These are phyloP conservation scores for Colletotrichum tamarilloi DNA, from an alignment of 2,329 filamentous ascomycete genomes.

Conservation along the genomic window DNA sequence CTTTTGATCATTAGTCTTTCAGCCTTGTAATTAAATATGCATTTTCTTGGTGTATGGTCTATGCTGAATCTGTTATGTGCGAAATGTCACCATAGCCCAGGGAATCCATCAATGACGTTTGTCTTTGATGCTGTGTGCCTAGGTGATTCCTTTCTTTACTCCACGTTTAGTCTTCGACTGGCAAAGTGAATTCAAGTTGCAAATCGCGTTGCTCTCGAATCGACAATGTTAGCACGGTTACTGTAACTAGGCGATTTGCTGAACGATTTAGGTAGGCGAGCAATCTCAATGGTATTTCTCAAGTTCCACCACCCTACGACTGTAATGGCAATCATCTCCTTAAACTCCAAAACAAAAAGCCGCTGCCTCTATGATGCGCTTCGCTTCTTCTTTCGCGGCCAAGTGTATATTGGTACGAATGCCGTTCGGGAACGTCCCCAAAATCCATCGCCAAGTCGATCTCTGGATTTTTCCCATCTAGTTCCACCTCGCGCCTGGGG, in stretches of 20 bases:
- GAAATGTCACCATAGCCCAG: neutral
- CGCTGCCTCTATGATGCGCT: slow-evolving; percentile 23
- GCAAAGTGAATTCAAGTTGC: neutral
- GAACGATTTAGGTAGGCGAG: neutral
- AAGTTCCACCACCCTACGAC: neutral
- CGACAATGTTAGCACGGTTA: neutral
- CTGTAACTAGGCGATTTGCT: neutral
- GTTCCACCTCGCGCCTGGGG: slow-evolving; percentile 11
- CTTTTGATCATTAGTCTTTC: too few relatives aligned
- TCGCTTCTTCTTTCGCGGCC: neutral
- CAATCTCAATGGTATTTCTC: neutral
- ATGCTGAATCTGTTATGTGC: neutral
- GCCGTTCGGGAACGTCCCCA: neutral
- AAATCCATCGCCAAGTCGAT: slow-evolving; percentile 9
- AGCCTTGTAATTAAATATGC: neutral
- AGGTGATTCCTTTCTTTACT: too few relatives aligned
- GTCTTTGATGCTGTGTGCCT: neutral
- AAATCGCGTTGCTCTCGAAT: neutral
- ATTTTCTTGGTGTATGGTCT: neutral
- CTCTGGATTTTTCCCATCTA: slow-evolving; percentile 7
- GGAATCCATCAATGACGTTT: neutral
- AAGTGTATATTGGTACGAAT: slow-evolving; percentile 12
- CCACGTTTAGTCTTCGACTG: neutral
- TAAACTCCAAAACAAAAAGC: neutral
- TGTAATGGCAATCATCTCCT: slow-evolving; percentile 1